phyloP scores from a whole-genome alignment of 2,329 filamentous ascomycete species.

The Apiospora marii region DNA sequence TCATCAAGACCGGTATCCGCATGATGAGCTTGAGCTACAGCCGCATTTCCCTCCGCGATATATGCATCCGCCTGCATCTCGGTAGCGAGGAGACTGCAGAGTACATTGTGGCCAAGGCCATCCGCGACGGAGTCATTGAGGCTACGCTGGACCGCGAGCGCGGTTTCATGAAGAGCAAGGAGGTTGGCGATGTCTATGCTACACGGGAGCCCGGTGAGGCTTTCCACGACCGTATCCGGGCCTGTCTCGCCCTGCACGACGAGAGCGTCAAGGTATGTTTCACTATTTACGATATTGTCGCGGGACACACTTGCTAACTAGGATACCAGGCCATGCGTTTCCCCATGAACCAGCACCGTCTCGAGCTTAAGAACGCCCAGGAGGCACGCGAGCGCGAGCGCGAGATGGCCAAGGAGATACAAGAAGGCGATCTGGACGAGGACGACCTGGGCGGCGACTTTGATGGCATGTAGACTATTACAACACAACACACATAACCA shows the following conservation, averaged over 20 bases:
- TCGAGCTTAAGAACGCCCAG: slow-evolving; percentile 97
- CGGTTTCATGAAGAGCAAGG: slow-evolving; percentile 98
- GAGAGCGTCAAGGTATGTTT: slow-evolving; percentile 91
- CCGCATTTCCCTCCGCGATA: slow-evolving; percentile 94
- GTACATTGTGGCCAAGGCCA: slow-evolving; percentile 99
- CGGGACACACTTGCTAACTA: slow-evolving; percentile 38
- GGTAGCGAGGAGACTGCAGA: slow-evolving; percentile 97
- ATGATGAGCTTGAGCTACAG: slow-evolving; percentile 99
- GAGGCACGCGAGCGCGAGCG: slow-evolving; percentile 96
- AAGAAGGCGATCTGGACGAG: slow-evolving; percentile 95
- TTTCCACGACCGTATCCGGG: slow-evolving; percentile 95
- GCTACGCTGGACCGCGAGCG: slow-evolving; percentile 92
- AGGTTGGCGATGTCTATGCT: slow-evolving; percentile 93
- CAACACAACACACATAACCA: not conserved
- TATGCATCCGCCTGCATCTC: slow-evolving; percentile 92
- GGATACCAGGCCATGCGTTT: slow-evolving; percentile 87
- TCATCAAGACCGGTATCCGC: slow-evolving; percentile 27
- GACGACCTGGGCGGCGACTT: slow-evolving; percentile 96
- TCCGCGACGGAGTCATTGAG: slow-evolving; percentile 96
- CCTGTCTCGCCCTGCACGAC: slow-evolving; percentile 90
- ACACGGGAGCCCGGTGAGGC: slow-evolving; percentile 95
- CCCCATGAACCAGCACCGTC: slow-evolving; percentile 97
- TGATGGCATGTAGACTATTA: slow-evolving; percentile 78
- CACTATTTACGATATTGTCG: not conserved
- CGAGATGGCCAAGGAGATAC: slow-evolving; percentile 98